Percentiles rank a stretch among this genome's conserved stretches.
Evolutionary conservation across 2,329 filamentous ascomycete species (phyloP).

Genomic region (Microcyclospora pomicola): DNA sequence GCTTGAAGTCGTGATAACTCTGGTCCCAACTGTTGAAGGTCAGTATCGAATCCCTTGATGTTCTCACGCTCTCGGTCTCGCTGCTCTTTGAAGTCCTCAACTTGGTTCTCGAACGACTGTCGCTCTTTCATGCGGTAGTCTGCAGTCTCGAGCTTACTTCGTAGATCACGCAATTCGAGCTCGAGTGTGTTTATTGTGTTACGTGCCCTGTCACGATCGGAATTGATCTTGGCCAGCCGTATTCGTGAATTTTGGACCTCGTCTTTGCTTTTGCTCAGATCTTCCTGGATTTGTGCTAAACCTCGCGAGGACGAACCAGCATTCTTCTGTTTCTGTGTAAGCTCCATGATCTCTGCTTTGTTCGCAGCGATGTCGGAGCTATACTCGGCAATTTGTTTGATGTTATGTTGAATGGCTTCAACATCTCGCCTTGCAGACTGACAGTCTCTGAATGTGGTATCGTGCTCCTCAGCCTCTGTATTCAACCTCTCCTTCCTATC

Average conservation of each 20-base stretch:
- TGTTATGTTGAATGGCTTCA: slow-evolving; percentile 61
- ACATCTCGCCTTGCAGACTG: slow-evolving; percentile 57
- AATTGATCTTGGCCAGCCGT: slow-evolving; percentile 49
- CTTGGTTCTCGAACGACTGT: slow-evolving; percentile 51
- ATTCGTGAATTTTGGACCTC: slow-evolving; percentile 51
- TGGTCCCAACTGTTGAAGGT: slow-evolving; percentile 61
- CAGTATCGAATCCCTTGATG: slow-evolving; percentile 55
- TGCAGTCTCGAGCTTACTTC: slow-evolving; percentile 56
- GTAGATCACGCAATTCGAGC: slow-evolving; percentile 61
- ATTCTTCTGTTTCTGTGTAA: slow-evolving; percentile 62
- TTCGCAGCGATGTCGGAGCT: slow-evolving; percentile 58
- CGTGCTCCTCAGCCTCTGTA: slow-evolving; percentile 44
- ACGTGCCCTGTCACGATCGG: slow-evolving; percentile 58
- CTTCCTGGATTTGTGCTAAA: slow-evolving; percentile 70
- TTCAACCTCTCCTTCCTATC: slow-evolving; percentile 26
- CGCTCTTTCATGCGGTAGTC: slow-evolving; percentile 72
- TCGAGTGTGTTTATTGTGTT: slow-evolving; percentile 52
- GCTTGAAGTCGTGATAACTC: slow-evolving; percentile 62
- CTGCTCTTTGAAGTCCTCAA: slow-evolving; percentile 58
- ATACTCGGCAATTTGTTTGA: slow-evolving; percentile 61
- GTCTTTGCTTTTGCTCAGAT: slow-evolving; percentile 53
- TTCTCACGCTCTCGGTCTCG: slow-evolving; percentile 54
- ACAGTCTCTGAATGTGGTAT: slow-evolving; percentile 48
- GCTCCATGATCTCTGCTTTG: slow-evolving; percentile 57
- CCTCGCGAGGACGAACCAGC: slow-evolving; percentile 47